Evolutionary conservation across 1,284 basidiomycete genomes (phyloP).

Genomic region (Puccinia horiana): DNA sequence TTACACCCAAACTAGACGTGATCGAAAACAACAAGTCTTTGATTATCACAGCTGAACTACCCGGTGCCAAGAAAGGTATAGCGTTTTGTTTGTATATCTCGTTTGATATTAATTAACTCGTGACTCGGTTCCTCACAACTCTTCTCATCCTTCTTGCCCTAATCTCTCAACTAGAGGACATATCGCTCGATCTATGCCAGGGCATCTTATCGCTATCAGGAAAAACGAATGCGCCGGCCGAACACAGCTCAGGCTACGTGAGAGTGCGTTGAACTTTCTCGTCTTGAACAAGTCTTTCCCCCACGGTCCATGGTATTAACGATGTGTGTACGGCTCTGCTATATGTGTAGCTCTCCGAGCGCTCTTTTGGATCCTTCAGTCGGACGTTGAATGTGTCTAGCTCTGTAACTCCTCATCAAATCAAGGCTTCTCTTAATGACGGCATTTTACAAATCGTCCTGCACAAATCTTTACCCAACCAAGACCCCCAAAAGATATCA

Average conservation of each 20-base stretch:
- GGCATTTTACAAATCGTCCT: slow-evolving; percentile 30
- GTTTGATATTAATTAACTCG: no score
- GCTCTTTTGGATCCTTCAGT: slow-evolving; percentile 26
- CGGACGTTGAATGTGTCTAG: slow-evolving; percentile 16
- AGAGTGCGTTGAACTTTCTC: neutral
- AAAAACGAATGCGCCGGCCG: neutral
- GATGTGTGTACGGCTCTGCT: neutral
- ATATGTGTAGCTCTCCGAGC: slow-evolving; percentile 22
- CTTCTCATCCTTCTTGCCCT: neutral
- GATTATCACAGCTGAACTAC: slow-evolving; percentile 21
- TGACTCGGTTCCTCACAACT: neutral
- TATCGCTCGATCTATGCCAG: neutral
- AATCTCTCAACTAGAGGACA: neutral
- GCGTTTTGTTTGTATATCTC: no score
- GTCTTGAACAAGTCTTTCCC: no score
- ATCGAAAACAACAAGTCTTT: neutral
- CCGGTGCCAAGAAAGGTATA: slow-evolving; percentile 33
- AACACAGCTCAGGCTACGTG: neutral
- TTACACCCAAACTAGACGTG: slow-evolving; percentile 20
- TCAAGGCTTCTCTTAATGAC: slow-evolving; percentile 25
- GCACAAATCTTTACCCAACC: slow-evolving; percentile 4
- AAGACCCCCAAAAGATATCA: slow-evolving; percentile 8
- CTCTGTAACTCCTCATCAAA: slow-evolving; percentile 28
- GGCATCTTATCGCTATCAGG: neutral
- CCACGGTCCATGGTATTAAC: no score